Evolutionary conservation across 768 basidiomycete species (phyloP).

Genomic region (Phaffia tasmanica): DNA sequence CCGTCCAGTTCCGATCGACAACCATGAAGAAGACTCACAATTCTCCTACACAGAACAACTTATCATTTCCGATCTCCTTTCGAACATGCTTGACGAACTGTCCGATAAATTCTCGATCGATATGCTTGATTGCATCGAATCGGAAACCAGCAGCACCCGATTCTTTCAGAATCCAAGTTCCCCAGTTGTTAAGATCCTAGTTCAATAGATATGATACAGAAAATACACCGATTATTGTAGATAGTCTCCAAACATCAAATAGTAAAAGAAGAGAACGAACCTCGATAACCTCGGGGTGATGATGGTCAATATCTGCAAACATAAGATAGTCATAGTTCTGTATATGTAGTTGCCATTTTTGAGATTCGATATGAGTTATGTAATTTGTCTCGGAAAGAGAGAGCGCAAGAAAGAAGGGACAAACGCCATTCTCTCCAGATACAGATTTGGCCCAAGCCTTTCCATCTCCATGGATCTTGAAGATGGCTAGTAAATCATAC

Average conservation of each 20-base stretch:
- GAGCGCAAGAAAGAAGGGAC: not conserved
- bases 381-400: constrained; percentile 19
- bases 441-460: constrained; percentile 53
- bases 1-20: constrained; percentile 31
- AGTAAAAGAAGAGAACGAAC: not conserved
- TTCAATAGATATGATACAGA: not conserved
- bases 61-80: constrained; percentile 36
- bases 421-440: constrained; percentile 43
- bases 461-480: constrained; percentile 51
- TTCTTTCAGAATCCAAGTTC: constrained; percentile 58
- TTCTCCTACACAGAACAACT: constrained; percentile 62
- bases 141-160: constrained; percentile 55
- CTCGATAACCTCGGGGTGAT: constrained; percentile 60
- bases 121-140: constrained; percentile 84
- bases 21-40: constrained; percentile 66
- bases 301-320: constrained; percentile 42
- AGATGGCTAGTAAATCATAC: constrained; percentile 21
- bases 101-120: constrained; percentile 42
- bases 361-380: constrained; percentile 37
- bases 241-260: not conserved
- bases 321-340: constrained; percentile 37
- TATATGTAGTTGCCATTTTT: constrained; percentile 33
- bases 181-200: constrained; percentile 61
- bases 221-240: not conserved
- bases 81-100: constrained; percentile 42